Percentiles rank a stretch among this genome's conserved stretches.
Evolutionary conservation across 1,284 basidiomycete species (phyloP).

Genomic region (Leccinum pachyderme): DNA sequence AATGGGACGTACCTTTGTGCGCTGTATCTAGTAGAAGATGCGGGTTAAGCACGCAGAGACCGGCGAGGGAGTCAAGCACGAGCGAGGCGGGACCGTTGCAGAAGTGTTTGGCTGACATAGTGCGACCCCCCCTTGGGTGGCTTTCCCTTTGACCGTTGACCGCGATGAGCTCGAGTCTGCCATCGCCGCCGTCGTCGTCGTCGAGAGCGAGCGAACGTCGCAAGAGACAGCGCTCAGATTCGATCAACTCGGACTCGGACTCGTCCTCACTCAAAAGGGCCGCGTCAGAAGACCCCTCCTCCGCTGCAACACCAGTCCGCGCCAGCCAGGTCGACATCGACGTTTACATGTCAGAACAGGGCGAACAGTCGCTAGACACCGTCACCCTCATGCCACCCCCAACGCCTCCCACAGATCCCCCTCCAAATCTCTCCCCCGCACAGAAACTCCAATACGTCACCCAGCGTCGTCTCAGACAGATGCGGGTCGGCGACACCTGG

Average conservation of each 20-base stretch:
- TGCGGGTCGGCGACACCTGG: constrained; percentile 74
- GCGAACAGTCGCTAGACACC: constrained; percentile 39
- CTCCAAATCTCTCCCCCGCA: constrained; percentile 33
- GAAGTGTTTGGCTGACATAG: constrained; percentile 62
- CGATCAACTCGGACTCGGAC: constrained; percentile 39
- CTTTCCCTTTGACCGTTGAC: constrained; percentile 19
- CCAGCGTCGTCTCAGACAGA: constrained; percentile 42
- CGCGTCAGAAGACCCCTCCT: constrained; percentile 54
- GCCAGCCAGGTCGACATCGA: constrained; percentile 48
- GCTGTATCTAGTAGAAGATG: constrained; percentile 63
- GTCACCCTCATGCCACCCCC: constrained; percentile 24
- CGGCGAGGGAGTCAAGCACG: constrained; percentile 75
- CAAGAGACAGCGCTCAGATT: constrained; percentile 51
- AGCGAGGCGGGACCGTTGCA: constrained; percentile 66
- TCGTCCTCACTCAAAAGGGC: constrained; percentile 71
- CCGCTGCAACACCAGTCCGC: constrained; percentile 31
- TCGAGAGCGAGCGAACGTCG: constrained; percentile 30
- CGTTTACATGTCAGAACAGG: constrained; percentile 71
- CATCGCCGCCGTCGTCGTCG: constrained; percentile 20
- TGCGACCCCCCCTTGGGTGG: constrained; percentile 5
- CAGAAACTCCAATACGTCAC: constrained; percentile 54
- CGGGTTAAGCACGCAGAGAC: constrained; percentile 72
- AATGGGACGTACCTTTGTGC: constrained; percentile 54
- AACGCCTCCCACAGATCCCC: constrained; percentile 23
- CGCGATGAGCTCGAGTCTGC: constrained; percentile 35